Evolutionary conservation across 768 basidiomycete genomes (phyloP), one percentile per base, ranked within the genome.

Genomic region (Calocera viscosa): DNA sequence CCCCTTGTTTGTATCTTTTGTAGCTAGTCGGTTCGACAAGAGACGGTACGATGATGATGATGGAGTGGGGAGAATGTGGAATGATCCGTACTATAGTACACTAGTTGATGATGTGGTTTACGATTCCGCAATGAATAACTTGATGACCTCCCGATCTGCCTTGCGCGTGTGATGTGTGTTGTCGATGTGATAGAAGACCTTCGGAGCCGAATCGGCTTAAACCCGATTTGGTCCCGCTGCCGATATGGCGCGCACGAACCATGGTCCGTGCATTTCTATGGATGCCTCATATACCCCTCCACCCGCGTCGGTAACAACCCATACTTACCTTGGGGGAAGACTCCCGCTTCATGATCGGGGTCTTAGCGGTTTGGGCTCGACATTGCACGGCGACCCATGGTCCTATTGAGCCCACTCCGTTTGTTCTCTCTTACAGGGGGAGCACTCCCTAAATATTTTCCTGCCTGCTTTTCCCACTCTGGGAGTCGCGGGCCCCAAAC

Each of bases 391-490:
- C 53, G 53, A 60, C 53, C 5, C 53, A 60, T 60, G 11, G 53
- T 60, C 53, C 53, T 32, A 60, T 60, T 60, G 53, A 60, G 53
- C 53, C 53, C 26, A 28, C 22, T 60, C 53, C 53, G 53, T 60
- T 60, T 60, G 53, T 60, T 60, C 53, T 60, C 53, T 60, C 53
- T 60, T 28, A 60, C 30, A 26, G 53, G 53, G 53, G 53, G 53
- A 60, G 53, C 53, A 60, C 53, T 60, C 53, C 53, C 53, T 60
- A 16, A 60, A 60, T 60, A 60, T 60, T 60, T 60, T 60, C 53
- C 53, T 60, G 53, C 53, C 53, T 60, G 53, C 53, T 60, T 60
- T 32, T 60, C 53, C 53, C 53, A 60, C 53, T 60, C 53, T 60
- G 53, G 53, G 53, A 60, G 53, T 60, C 30, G 53, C 53, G 53